A percentile compares a stretch with the other conserved stretches of the same genome.
phyloP scores from a whole-genome alignment of 805 yeast genomes.

The Saccharomycopsis fodiens region DNA sequence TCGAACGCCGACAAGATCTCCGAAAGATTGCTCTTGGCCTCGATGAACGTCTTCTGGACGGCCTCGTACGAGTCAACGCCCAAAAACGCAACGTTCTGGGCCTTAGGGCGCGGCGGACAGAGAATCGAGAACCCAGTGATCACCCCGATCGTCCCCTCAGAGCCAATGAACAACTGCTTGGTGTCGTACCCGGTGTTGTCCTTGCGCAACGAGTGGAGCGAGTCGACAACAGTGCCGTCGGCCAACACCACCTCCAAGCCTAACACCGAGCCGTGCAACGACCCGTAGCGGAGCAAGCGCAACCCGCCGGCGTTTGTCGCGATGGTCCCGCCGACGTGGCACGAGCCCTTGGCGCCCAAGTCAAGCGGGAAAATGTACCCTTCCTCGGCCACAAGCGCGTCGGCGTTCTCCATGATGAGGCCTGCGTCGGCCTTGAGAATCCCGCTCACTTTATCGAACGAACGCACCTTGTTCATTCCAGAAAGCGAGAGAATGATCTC shows the following conservation, averaged over 20 bases:
- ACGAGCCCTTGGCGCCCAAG: constrained; percentile 94
- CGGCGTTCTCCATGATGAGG: constrained; percentile 79
- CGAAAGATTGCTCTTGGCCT: constrained; percentile 69
- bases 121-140: constrained; percentile 85
- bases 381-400: constrained; percentile 63
- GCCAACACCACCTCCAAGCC: constrained; percentile 93
- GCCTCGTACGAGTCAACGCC: constrained; percentile 75
- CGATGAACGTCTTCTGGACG: constrained; percentile 75
- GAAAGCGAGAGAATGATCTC: constrained; percentile 72
- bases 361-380: constrained; percentile 91
- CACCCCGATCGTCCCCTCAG: constrained; percentile 88
- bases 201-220: constrained; percentile 80
- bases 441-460: constrained; percentile 78
- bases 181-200: constrained; percentile 94
- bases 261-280: constrained; percentile 83
- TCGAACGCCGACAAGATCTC: constrained; percentile 92
- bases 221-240: constrained; percentile 66
- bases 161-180: constrained; percentile 87
- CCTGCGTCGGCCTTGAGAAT: constrained; percentile 89
- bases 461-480: constrained; percentile 67
- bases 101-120: constrained; percentile 83
- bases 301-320: constrained; percentile 97
- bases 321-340: constrained; percentile 91
- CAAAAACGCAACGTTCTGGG: constrained; percentile 80
- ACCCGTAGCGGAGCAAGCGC: constrained; percentile 79